Base-by-base conservation (phyloP, 768 basidiomycete genomes). In the Hortiboletus flavorubellus region DNA sequence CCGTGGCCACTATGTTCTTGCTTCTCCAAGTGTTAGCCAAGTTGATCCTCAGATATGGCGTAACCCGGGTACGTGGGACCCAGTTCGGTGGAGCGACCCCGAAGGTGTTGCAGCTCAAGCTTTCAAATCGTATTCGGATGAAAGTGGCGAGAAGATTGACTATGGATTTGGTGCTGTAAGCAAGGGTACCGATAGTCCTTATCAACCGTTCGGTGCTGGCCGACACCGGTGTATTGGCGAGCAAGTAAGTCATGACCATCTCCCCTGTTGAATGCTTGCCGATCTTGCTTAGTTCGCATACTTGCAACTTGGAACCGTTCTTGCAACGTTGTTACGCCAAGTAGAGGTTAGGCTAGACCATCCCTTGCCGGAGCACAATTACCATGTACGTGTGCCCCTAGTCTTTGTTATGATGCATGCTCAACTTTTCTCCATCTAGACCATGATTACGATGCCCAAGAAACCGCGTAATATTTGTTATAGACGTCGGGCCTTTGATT, bases 161-260 rank as follows among this genome's bases (percentile, higher is more conserved):
- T 99, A 88, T 65, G 97, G 97, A 2, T 99, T 92, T 71, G 97
- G 97, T 50, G 83, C 86, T 56, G 90, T 99, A 49, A 91, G 88
- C 76, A 98, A 98, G 75, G 95, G 95, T 47, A 98, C 95, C 7
- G 91, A 95, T 54, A 91, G 88, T 62, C 93, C 92, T 46, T 98
- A 98, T 71, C 91, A 97, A 69, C 97, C 97, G 2, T 99, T 99
- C 65, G 97, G 97, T 58, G 96, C 97, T 49, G 97, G 97, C 30
- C 81, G 91, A 64, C 96, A 98, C 76, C 80, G 95, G 60, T 98
- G 92, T 71, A 95, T 98, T 57, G 92, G 93, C 59, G 93, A 95
- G 74, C 89, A 87, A 76, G 86, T 85, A 44, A 43, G 77, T 71
- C 29, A 11, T 2, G 15, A 45, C 14, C 2, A 3, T 55, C 15